Evolutionary conservation across 192 early-diverging fungal genomes (phyloP), one percentile per base, ranked within the genome.

Genomic region (Backusella australiensis): DNA sequence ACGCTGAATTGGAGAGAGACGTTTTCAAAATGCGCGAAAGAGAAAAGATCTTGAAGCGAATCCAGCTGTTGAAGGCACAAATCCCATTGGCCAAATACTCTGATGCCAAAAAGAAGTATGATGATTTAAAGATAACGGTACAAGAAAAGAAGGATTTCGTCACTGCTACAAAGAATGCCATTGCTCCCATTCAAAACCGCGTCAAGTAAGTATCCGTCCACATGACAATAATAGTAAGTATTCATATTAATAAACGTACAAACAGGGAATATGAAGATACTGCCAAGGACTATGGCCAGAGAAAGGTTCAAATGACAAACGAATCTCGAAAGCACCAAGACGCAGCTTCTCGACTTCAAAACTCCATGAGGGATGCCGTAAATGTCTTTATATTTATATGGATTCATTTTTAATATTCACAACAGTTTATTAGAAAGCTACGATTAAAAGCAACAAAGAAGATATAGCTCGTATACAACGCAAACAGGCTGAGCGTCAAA

Each of bases 1-100:
- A 95, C 71, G 88, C 87, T 6, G 77, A 88, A 38, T 79, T 95
- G 6, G 90, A 96, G 76, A 89, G 87, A 56, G 95, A 96, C 77
- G 95, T 97, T 11, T 70, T 87, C 14, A 79, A 91, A 23, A 91
- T 91, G 80, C 84, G 90, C 38, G 91, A 97, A 78, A 90, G 91
- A 11, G 89, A 93, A 73, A 80, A 83, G 3, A 88, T 93, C 2
- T 73, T 92, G 67, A 79, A 85, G 42, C 83, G 88, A 56, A 81
- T 94, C 35, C 77, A 84, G 29, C 77, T 90, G 8, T 74, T 93
- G 0, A 80, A 90, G 34, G 84, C 89, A 7, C 86, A 88, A 32
- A 85, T 92, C 3, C 90, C 90, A 8, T 81, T 89, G 21, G 85
- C 78, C 6, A 83, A 89, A 17, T 93, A 93, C 80, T 81, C 86